A percentile compares a stretch with the other conserved stretches of the same genome.
Conservation (phyloP, 2,329 filamentous ascomycete genomes). For the Trichoderma harzianum region DNA sequence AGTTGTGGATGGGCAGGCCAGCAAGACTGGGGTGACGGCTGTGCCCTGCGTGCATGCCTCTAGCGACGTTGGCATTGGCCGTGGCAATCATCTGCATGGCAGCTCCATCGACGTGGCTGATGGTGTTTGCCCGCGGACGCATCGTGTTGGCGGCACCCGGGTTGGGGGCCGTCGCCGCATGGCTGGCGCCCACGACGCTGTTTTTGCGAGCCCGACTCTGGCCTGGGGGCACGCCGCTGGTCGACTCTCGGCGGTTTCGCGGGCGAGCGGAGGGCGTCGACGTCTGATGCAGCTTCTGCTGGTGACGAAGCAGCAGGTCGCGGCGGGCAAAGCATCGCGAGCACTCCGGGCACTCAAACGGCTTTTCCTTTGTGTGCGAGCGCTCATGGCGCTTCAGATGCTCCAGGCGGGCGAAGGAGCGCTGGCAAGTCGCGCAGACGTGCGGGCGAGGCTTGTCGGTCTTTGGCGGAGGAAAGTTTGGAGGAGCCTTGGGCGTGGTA, state of each 20-base stretch:
- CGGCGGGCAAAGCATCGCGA: conserved; percentile 90
- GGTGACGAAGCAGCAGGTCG: conserved; percentile 87
- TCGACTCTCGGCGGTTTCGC: conserved; percentile 85
- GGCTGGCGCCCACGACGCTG: conserved; percentile 65
- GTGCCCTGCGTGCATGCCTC: conserved; percentile 52
- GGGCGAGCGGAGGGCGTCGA: conserved; percentile 83
- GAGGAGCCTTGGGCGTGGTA: conserved; percentile 38
- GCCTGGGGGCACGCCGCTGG: conserved; percentile 64
- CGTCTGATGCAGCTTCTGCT: conserved; percentile 97
- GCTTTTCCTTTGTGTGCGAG: conserved; percentile 98
- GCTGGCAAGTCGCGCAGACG: conserved; percentile 83
- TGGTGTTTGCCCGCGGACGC: conserved; percentile 90
- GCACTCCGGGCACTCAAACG: conserved; percentile 95
- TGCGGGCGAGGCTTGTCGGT: conserved; percentile 97
- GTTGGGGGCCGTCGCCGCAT: conserved; percentile 38
- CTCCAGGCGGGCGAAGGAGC: conserved; percentile 91
- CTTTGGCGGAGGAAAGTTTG: conserved; percentile 74
- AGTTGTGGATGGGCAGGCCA: conserved; percentile 57
- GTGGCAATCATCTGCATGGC: conserved; percentile 70
- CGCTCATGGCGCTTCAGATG: conserved; percentile 96
- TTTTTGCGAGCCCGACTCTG: conserved; percentile 84
- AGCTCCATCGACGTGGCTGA: conserved; percentile 82
- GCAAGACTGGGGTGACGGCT: conserved; percentile 73
- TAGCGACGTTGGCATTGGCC: conserved; percentile 52
- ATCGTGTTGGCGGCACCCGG: conserved; percentile 54